Evolutionary conservation across 2,329 filamentous ascomycete genomes (phyloP), one percentile per base, ranked within the genome.

Genomic region (Aureobasidium sp.): DNA sequence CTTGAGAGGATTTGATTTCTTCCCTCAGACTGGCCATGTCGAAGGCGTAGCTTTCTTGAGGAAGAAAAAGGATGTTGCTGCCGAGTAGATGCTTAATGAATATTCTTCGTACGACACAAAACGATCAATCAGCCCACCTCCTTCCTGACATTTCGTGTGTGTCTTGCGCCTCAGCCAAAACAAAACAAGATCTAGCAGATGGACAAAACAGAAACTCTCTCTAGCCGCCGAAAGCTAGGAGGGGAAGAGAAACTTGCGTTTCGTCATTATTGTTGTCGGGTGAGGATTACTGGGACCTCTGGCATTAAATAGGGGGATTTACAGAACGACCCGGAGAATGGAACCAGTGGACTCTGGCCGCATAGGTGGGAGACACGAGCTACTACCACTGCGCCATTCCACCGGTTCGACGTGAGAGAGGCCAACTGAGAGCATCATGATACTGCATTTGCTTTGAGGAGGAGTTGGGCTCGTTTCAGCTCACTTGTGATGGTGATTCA

Each of bases 1-100:
- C 71, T 76, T 99, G 51, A 82, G 88, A 52, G 94, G 93, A 0
- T 97, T 97, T 71, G 94, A 99, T 73, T 97, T 99, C 75, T 99
- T 99, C 76, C 94, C 94, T 14, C 93, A 97, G 75, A 87, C 85
- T 34, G 82, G 84, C 8, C 85, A 87, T 79, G 85, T 87, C 1
- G 85, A 87, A 70, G 83, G 84, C 15, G 82, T 87, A 61, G 84
- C 84, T 52, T 80, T 87, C 56, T 71, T 87, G 72, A 81, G 67
- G 66, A 74, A 72, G 70, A 79, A 75, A 48, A 65, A 64, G 34
- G 49, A 31, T 34, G 55, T 22, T 51, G n/a, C 47, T 34, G 37
- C 34, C 8, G 51, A 44, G 36, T 56, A 31, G 52, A 56, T 56
- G 45, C 14, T 31, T n/a, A 27, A 15, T 4, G 11, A 15, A 20